Conservation (phyloP, 495 filamentous ascomycete species). For the Lepraria neglecta region DNA sequence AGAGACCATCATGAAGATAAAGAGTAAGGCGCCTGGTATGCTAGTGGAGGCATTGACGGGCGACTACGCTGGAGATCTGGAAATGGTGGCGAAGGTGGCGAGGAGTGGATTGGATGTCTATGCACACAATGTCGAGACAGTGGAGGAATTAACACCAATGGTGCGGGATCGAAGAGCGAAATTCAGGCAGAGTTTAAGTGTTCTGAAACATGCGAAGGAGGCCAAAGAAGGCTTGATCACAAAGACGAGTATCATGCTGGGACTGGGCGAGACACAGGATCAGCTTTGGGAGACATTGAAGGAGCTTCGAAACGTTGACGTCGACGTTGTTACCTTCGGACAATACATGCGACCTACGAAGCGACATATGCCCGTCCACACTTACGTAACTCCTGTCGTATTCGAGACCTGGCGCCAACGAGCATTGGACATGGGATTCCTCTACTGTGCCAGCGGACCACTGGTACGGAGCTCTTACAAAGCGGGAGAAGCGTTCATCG, state of each 20-base stretch:
- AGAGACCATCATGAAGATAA: constrained; percentile 90
- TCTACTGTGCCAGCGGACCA: constrained; percentile 92
- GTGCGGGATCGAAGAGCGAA: constrained; percentile 86
- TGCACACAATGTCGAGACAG: constrained; percentile 95
- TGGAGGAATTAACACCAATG: constrained; percentile 79
- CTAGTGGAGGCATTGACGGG: constrained; percentile 94
- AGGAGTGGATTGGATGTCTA: constrained; percentile 88
- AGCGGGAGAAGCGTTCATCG: constrained; percentile 96
- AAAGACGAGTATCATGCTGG: constrained; percentile 96
- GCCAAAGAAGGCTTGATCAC: constrained; percentile 73
- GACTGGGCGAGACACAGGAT: constrained; percentile 86
- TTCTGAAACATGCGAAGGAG: constrained; percentile 75
- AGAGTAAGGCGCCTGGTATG: constrained; percentile 76
- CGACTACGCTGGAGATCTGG: constrained; percentile 75
- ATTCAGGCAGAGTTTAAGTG: constrained; percentile 77
- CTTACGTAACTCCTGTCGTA: constrained; percentile 81
- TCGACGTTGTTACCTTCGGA: constrained; percentile 95
- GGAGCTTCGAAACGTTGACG: constrained; percentile 69
- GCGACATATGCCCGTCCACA: constrained; percentile 90
- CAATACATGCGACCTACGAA: constrained; percentile 99
- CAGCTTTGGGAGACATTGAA: constrained; percentile 74
- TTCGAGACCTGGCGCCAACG: constrained; percentile 89
- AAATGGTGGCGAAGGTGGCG: constrained; percentile 77
- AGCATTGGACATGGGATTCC: constrained; percentile 89
- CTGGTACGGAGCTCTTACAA: constrained; percentile 93